Percentiles rank a stretch among this genome's conserved stretches.
Evolutionary conservation across 306 rosid species (phyloP).

Genomic region (Pterocarpus santalinus): DNA sequence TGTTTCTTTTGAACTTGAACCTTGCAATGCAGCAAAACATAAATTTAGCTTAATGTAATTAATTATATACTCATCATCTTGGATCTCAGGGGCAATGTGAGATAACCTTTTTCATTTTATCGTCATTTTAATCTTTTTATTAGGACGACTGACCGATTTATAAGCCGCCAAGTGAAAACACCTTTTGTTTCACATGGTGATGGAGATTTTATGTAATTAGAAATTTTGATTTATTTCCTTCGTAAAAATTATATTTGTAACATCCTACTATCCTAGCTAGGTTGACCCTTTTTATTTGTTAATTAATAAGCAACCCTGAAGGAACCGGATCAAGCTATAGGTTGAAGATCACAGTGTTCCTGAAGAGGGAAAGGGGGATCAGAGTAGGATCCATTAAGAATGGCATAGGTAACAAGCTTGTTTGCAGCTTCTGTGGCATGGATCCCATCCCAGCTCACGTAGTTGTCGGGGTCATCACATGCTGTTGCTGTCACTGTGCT

Average conservation of each 20-base stretch:
- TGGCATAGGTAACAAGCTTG: conserved; percentile 72
- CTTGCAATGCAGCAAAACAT: conserved; percentile 18
- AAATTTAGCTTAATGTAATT: background rate
- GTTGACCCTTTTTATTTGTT: conserved; percentile 29
- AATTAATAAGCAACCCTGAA: conserved; percentile 13
- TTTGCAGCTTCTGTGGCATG: conserved; percentile 94
- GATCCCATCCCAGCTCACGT: conserved; percentile 96
- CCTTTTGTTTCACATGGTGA: too few relatives aligned
- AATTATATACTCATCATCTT: background rate
- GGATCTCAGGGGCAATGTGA: background rate
- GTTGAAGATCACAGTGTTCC: conserved; percentile 65
- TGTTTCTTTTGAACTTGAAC: conserved; percentile 13
- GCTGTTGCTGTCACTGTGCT: conserved; percentile 71
- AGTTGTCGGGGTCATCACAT: conserved; percentile 75
- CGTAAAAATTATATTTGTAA: background rate
- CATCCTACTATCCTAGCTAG: background rate
- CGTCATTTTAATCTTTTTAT: background rate
- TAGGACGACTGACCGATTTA: background rate
- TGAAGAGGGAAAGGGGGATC: conserved; percentile 75
- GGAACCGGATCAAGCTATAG: conserved; percentile 54
- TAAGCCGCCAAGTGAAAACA: background rate
- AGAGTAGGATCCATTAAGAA: conserved; percentile 77
- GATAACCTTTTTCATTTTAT: too few relatives aligned
- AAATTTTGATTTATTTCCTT: conserved; percentile 6
- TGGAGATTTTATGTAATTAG: background rate